A percentile compares a stretch with the other conserved stretches of the same genome.
These are phyloP conservation scores for Nannizziopsis arthrosporioides DNA, from an alignment of 2,329 filamentous ascomycete genomes.

Conservation along the genomic window DNA sequence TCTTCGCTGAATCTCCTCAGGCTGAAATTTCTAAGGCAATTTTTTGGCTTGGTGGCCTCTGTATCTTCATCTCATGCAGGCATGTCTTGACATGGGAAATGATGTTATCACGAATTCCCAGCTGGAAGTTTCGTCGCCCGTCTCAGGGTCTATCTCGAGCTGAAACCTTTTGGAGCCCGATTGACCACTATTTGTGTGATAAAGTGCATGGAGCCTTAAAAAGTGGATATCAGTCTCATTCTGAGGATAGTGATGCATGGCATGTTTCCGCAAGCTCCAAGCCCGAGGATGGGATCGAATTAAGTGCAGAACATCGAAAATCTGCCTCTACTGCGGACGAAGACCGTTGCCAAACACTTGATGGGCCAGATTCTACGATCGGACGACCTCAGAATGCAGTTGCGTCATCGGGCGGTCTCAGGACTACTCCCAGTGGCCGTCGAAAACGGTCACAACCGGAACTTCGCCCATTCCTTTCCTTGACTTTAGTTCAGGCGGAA, in stretches of 20 bases:
- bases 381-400: constrained; percentile 39
- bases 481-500: constrained; percentile 67
- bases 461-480: constrained; percentile 61
- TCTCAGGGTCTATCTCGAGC: constrained; percentile 28
- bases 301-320: background rate
- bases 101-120: constrained; percentile 73
- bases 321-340: background rate
- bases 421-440: constrained; percentile 50
- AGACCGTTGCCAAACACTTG: background rate
- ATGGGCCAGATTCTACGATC: background rate
- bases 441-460: constrained; percentile 54
- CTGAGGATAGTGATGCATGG: constrained; percentile 5
- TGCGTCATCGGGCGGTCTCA: constrained; percentile 33
- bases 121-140: constrained; percentile 68
- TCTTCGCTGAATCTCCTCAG: constrained; percentile 71
- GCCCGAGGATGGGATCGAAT: background rate
- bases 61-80: constrained; percentile 60
- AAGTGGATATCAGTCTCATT: background rate
- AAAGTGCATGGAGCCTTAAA: constrained; percentile 29
- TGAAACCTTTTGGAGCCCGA: constrained; percentile 31
- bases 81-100: constrained; percentile 73
- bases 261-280: background rate
- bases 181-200: constrained; percentile 38
- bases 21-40: constrained; percentile 72
- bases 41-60: constrained; percentile 72